Percentiles rank a stretch among this genome's conserved stretches.
Conservation (phyloP, 768 basidiomycete species). For the Thelephora aurantiotincta region DNA sequence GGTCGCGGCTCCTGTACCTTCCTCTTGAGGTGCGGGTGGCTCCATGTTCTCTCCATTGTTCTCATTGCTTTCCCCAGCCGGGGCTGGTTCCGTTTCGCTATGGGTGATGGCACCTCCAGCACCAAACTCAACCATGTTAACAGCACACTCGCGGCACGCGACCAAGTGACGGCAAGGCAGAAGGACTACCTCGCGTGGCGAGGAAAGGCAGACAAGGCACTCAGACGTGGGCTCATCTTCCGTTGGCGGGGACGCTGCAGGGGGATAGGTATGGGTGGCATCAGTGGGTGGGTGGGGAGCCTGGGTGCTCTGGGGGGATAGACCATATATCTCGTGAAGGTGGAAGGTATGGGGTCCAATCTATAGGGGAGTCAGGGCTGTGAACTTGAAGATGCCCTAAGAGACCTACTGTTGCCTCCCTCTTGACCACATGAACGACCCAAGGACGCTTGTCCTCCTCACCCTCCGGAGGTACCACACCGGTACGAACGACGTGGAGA, state of each 20-base stretch:
- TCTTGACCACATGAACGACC: constrained; percentile 86
- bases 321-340: constrained; percentile 88
- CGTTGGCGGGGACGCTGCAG: constrained; percentile 13
- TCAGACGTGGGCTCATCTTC: constrained; percentile 73
- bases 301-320: constrained; percentile 38
- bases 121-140: constrained; percentile 97
- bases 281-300: constrained; percentile 19
- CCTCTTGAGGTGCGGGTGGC: not conserved
- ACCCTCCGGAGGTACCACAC: constrained; percentile 21
- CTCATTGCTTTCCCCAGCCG: constrained; percentile 6
- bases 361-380: constrained; percentile 18
- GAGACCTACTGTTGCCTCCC: constrained; percentile 63
- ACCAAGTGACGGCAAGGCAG: constrained; percentile 90
- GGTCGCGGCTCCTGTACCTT: not conserved
- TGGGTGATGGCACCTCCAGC: constrained; percentile 82
- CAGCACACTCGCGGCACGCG: constrained; percentile 87
- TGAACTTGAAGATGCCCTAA: not conserved
- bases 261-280: constrained; percentile 33
- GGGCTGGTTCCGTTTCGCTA: constrained; percentile 18
- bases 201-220: constrained; percentile 82
- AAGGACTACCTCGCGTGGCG: constrained; percentile 82
- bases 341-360: constrained; percentile 93
- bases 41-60: not conserved
- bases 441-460: constrained; percentile 52
- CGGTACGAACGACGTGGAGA: constrained; percentile 69